Percentiles rank a stretch among this genome's conserved stretches.
Evolutionary conservation across 495 filamentous ascomycete genomes (phyloP).

Genomic region (Apodospora peruviana): DNA sequence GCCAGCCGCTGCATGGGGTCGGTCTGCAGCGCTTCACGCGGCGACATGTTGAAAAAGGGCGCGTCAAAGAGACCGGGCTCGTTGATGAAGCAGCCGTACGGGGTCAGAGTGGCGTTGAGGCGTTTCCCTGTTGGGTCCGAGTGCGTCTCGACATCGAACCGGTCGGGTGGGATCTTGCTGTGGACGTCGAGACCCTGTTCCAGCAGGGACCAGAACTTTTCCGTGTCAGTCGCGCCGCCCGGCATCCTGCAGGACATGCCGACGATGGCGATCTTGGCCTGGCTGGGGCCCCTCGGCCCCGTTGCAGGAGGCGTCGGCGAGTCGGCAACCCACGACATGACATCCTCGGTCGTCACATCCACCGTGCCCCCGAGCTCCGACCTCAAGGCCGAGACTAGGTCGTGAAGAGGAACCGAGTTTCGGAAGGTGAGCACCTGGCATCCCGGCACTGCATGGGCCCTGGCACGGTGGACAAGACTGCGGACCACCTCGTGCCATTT

Average conservation of each 20-base stretch:
- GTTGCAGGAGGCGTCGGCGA: neutral
- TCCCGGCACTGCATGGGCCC: slow-evolving; percentile 2
- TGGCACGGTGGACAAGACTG: slow-evolving; percentile 45
- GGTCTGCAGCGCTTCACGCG: slow-evolving; percentile 70
- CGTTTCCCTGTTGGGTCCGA: slow-evolving; percentile 62
- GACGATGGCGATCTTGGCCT: slow-evolving; percentile 52
- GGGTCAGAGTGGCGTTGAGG: slow-evolving; percentile 62
- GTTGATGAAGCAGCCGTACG: slow-evolving; percentile 72
- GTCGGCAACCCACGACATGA: slow-evolving; percentile 3
- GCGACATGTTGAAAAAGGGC: slow-evolving; percentile 81
- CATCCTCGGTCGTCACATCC: neutral
- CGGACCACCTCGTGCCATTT: slow-evolving; percentile 77
- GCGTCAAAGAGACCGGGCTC: slow-evolving; percentile 73
- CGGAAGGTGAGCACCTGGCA: slow-evolving; percentile 13
- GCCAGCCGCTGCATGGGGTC: slow-evolving; percentile 76
- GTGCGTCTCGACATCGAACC: slow-evolving; percentile 66
- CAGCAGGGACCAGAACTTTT: slow-evolving; percentile 59
- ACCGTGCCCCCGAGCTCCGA: neutral
- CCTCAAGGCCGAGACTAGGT: slow-evolving; percentile 7
- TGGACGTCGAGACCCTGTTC: slow-evolving; percentile 52
- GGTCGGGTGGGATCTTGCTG: slow-evolving; percentile 52
- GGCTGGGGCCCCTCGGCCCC: slow-evolving; percentile 19
- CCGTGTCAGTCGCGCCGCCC: slow-evolving; percentile 42
- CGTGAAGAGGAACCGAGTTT: slow-evolving; percentile 12
- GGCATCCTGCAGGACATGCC: slow-evolving; percentile 63